Evolutionary conservation across 1,284 basidiomycete species (phyloP).

Genomic region (Athelia psychrophila): DNA sequence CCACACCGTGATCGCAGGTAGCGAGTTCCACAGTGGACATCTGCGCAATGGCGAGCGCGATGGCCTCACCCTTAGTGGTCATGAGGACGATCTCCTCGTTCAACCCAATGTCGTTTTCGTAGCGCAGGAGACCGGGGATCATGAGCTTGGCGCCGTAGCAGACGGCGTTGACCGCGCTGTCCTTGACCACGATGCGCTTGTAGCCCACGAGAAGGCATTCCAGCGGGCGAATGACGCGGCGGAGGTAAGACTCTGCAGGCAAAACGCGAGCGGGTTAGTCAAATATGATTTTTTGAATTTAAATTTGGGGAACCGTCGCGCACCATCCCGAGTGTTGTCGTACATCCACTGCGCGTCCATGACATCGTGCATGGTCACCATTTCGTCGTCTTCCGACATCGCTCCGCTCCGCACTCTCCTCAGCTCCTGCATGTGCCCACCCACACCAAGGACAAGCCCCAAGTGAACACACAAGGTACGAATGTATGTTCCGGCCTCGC

Average conservation of each 20-base stretch:
- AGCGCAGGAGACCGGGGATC: conserved; percentile 97
- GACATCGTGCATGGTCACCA: conserved; percentile 99
- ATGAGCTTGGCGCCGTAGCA: conserved; percentile 99
- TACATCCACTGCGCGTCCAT: conserved; percentile 99
- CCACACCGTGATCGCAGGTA: conserved; percentile 98
- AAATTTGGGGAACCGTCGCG: conserved; percentile 17
- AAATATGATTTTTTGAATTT: no score
- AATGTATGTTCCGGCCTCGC: conserved; percentile 99
- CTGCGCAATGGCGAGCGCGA: conserved; percentile 95
- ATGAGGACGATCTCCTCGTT: conserved; percentile 98
- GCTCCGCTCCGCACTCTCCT: conserved; percentile 94
- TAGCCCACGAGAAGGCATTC: conserved; percentile 95
- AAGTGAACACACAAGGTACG: conserved; percentile 98
- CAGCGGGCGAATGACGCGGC: conserved; percentile 91
- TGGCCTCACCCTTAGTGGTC: conserved; percentile 99
- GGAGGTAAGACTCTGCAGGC: conserved; percentile 86
- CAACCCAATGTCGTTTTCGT: conserved; percentile 93
- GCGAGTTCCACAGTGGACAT: conserved; percentile 99
- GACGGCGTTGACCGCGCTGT: conserved; percentile 98
- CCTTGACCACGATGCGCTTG: conserved; percentile 99
- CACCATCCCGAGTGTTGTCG: conserved; percentile 98
- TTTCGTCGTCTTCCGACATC: conserved; percentile 96
- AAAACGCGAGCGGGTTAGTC: conserved; percentile 6
- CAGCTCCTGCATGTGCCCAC: conserved; percentile 99
- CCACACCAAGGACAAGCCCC: conserved; percentile 92